Evolutionary conservation across 768 basidiomycete genomes (phyloP).

Genomic region (Porphyrellus cyaneotinctus): DNA sequence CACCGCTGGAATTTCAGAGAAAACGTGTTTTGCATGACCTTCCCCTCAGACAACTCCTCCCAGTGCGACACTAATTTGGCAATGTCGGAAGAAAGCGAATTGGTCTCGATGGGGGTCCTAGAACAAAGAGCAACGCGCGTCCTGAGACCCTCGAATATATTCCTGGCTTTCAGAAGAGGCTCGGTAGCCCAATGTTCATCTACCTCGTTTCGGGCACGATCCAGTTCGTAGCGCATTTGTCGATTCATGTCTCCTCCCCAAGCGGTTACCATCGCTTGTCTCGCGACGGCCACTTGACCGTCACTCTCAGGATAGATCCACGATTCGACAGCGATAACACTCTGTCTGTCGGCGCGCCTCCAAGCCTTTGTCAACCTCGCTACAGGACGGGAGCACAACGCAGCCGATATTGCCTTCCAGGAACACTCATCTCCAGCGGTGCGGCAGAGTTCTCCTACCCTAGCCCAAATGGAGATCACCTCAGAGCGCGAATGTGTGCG

Average conservation of each 20-base stretch:
- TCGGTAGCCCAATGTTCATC: constrained; percentile 44
- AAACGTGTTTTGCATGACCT: constrained; percentile 38
- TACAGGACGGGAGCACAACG: constrained; percentile 68
- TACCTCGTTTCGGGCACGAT: constrained; percentile 41
- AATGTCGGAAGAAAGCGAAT: constrained; percentile 44
- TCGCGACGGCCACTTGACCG: constrained; percentile 25
- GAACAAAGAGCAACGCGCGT: constrained; percentile 51
- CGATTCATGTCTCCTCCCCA: constrained; percentile 65
- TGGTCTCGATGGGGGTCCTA: constrained; percentile 34
- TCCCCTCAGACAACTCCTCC: constrained; percentile 43
- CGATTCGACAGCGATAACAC: constrained; percentile 54
- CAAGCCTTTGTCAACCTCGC: constrained; percentile 77
- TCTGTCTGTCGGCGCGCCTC: constrained; percentile 65
- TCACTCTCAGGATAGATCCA: constrained; percentile 55
- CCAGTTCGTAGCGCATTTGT: constrained; percentile 45
- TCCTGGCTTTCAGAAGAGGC: constrained; percentile 39
- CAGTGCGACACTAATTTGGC: constrained; percentile 53
- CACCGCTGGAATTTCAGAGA: constrained; percentile 62
- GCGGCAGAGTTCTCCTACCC: constrained; percentile 69
- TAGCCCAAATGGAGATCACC: constrained; percentile 68
- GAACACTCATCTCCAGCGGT: constrained; percentile 73
- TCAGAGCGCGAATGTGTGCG: constrained; percentile 71
- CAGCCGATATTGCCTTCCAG: constrained; percentile 70
- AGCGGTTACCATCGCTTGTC: constrained; percentile 50
- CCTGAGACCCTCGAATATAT: constrained; percentile 51